Evolutionary conservation across 1,284 basidiomycete species (phyloP), one percentile per base, ranked within the genome.

Genomic region (Ustilago curta): DNA sequence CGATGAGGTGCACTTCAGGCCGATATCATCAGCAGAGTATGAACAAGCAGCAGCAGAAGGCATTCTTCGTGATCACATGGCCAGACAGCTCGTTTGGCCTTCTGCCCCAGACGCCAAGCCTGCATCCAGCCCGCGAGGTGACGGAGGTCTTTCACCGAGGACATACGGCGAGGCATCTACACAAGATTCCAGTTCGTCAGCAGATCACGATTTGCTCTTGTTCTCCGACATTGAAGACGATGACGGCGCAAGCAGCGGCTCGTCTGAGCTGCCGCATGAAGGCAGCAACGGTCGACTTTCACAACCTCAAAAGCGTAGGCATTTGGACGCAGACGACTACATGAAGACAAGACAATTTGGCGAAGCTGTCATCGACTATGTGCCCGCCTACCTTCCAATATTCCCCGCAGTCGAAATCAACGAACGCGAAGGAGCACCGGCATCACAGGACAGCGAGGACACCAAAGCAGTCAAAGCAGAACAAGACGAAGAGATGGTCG

Each of bases 181-280:
- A 19, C 62, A 65, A 44, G 62, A 35, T 4, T 70, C 68, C 1
- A 54, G 58, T 27, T 65, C 54, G 3, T 60, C 62, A 27, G 62
- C 45, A 6, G 68, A 65, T 27, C 35, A 32, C 29, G 66, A 63
- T 0, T 51, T 45, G 8, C 31, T 58, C 1, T 16, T 65, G 16
- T 70, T 70, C 32, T 70, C 68, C 25, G 68, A 70, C n/a, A 16
- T 57, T 8, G 67, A 70, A 8, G 67, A 63, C 4, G 58, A 55
- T 14, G 32, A 48, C 2, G 29, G 12, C 21, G 42, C 11, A 53
- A 18, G 54, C 19, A 57, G 57, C 42, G 62, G 48, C 2, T 25
- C 23, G 18, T 21, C 63, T 31, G 55, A 42, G n/a, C 25, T 31
- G 7, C 25, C 29, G 7, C 32, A 51, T 8, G 14, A 53, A 16